Percentiles rank a stretch among this genome's conserved stretches.
These are phyloP conservation scores for Nicotiana sylvestris DNA, from an alignment of 257 asterid species.

Conservation along the genomic window DNA sequence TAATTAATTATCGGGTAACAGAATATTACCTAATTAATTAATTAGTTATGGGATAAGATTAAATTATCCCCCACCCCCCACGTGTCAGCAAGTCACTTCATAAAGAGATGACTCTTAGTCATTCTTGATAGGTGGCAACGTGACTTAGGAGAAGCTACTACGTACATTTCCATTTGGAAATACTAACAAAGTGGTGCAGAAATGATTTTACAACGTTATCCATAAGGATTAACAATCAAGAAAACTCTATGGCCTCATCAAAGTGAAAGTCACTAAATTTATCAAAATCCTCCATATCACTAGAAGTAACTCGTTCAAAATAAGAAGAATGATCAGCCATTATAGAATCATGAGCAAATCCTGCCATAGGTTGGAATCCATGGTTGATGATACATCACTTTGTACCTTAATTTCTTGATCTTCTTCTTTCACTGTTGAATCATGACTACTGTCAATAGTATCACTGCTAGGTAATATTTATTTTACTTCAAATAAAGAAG, in stretches of 20 bases:
- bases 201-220: not conserved
- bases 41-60: no score
- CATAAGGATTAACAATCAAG: not conserved
- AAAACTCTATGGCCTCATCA: slow-evolving; percentile 15
- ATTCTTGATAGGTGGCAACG: no score
- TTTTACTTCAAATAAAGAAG: no score
- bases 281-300: slow-evolving; percentile 2
- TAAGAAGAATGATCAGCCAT: not conserved
- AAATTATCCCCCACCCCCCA: no score
- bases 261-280: slow-evolving; percentile 5
- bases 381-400: slow-evolving; percentile 26
- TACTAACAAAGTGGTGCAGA: not conserved
- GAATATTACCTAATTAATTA: no score
- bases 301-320: not conserved
- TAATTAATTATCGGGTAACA: no score
- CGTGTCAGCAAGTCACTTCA: no score
- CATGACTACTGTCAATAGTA: no score
- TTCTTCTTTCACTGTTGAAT: not conserved
- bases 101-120: no score
- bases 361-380: slow-evolving; percentile 34
- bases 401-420: slow-evolving; percentile 9
- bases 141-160: no score
- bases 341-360: slow-evolving; percentile 5
- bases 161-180: no score
- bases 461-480: no score